Base-by-base conservation (phyloP, 371 early-diverging fungal species). In the Dichotomocladium elegans region DNA sequence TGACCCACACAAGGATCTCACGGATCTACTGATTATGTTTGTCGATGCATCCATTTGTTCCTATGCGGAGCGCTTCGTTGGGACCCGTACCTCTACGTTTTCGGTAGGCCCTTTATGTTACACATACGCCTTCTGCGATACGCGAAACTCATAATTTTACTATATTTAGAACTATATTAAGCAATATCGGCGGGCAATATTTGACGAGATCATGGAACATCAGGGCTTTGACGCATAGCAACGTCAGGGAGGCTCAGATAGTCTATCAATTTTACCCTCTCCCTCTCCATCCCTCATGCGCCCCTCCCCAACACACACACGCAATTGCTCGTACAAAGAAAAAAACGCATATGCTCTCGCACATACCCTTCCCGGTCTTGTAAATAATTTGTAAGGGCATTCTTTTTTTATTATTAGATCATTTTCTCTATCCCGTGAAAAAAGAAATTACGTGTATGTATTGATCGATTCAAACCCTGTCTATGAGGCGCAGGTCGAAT, bases 1-100 rank as follows among this genome's bases (percentile, higher is more conserved):
- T 24, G 64, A 64, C 47, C 60, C 59, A 7, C 48, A 59, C 24
- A 64, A 64, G 47, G 55, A 50, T 33, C 42, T 64, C 2, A 41
- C 57, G 12, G 53, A 64, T 24, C 57, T 55, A 28, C 53, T 64
- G 12, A 47, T 64, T 30, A 64, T 64, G 64, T 64, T 64, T 52
- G 64, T 64, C 29, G 64, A 64, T 50, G 64, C 64, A 5, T 52
- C 64, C 26, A 41, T 64, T 12, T 64, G 64, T 42, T 53, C 64
- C 9, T 64, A 60, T 59, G 64, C 60, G 2, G 64, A 64, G 42
- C 33, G 64, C 1, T 64, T 64, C 50, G 53, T 64, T 11, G 64
- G 64, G 15, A 64, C 64, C 2, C 47, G 64, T 7, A 64, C 59
- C 4, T 64, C 64, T 17, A 64, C 64, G 2, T 64, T 64, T 51